phyloP scores from a whole-genome alignment of 108 stramenopile species.

The Parmales sp. region DNA sequence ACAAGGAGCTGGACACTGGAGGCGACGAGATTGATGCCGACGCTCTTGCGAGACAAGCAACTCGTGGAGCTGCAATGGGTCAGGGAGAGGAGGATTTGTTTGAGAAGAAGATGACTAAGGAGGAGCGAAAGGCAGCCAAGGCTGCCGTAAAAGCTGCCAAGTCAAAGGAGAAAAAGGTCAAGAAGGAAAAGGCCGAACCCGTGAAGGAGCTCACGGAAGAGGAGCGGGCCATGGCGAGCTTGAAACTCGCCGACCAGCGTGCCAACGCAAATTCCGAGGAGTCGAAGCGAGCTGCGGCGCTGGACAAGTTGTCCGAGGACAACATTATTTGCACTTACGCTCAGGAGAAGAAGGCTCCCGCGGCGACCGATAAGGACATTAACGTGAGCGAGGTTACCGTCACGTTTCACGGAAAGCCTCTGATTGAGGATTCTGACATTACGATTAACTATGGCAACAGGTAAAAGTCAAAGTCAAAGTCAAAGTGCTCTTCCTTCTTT shows the following conservation, averaged over 20 bases:
- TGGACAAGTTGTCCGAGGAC: slow-evolving; percentile 59
- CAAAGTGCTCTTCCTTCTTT: too few relatives aligned
- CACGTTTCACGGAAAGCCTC: slow-evolving; percentile 74
- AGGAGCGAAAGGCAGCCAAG: slow-evolving; percentile 80
- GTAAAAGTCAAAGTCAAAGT: too few relatives aligned
- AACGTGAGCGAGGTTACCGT: slow-evolving; percentile 90
- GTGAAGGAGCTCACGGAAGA: slow-evolving; percentile 13
- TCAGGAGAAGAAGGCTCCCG: slow-evolving; percentile 39
- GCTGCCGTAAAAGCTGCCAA: slow-evolving; percentile 79
- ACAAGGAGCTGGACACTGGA: slow-evolving; percentile 56
- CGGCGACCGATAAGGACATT: slow-evolving; percentile 47
- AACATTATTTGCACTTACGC: slow-evolving; percentile 77
- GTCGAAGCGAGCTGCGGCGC: slow-evolving; percentile 44
- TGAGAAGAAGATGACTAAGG: slow-evolving; percentile 80
- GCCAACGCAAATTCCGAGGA: slow-evolving; percentile 34
- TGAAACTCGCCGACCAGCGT: background rate
- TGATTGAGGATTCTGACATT: slow-evolving; percentile 76
- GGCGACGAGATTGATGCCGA: slow-evolving; percentile 56
- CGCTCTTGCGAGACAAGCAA: slow-evolving; percentile 33
- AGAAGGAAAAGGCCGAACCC: slow-evolving; percentile 38
- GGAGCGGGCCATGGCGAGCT: slow-evolving; percentile 8
- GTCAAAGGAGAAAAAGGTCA: slow-evolving; percentile 56
- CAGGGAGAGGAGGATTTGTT: slow-evolving; percentile 78
- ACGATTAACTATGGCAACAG: slow-evolving; percentile 85
- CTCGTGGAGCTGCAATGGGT: slow-evolving; percentile 76